Evolutionary conservation across 2,329 filamentous ascomycete species (phyloP), one percentile per base, ranked within the genome.

Genomic region (Calonectria fujianensis): DNA sequence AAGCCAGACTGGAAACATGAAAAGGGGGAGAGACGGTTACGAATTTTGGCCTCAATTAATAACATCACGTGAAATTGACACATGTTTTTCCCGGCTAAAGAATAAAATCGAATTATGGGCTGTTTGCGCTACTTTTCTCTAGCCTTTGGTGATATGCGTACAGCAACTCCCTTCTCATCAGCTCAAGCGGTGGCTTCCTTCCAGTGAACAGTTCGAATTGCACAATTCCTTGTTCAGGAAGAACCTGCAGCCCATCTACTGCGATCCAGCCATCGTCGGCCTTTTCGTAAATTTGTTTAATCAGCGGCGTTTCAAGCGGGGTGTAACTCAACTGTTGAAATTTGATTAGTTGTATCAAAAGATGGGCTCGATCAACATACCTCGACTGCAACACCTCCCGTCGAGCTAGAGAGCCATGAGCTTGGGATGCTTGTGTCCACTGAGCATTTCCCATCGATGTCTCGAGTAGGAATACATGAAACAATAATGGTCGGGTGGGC

Each of bases 161-260:
- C 1, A 74, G 20, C 14, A 75, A 61, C 61, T 69, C 66, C 24
- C 67, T 63, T 48, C 72, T 51, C 91, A 93, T 93, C 29, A 91
- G 80, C 51, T 87, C 84, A 18, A 89, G 85, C 11, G 91, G 91
- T 24, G 91, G 90, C 77, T 90, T 87, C 54, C 91, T 87, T 5
- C 90, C 90, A 0, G 91, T 92, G 81, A 92, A 91, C 10, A 92
- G 83, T 82, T 93, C 91, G 78, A 92, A 93, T 76, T 92, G 91
- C 4, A 90, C 90, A 82, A 90, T 90, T 0, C 89, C 91, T 80
- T 92, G 90, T 80, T 93, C 91, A 1, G 90, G 89, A 13, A 93
- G 84, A 69, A 92, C 88, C 76, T 92, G 90, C 16, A 93, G 83
- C 0, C 91, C 91, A 77, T 92, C 90, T 72, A 92, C 87, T 57